A percentile compares a stretch with the other conserved stretches of the same genome.
Evolutionary conservation across 2,329 filamentous ascomycete genomes (phyloP).

Genomic region (Sporothrix protearum): DNA sequence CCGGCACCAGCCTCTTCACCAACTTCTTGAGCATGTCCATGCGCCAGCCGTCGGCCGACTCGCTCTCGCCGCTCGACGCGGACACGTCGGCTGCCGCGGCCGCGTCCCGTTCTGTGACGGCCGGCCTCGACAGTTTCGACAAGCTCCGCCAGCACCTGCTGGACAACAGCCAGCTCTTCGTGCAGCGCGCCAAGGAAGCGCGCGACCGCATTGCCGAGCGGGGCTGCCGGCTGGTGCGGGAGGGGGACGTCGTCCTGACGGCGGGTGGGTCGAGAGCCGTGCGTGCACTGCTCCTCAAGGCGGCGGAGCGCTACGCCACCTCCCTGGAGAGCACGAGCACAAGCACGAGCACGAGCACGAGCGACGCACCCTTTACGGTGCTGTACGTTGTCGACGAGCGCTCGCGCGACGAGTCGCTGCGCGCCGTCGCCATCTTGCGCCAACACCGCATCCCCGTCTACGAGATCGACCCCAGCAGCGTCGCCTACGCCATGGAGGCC

Average conservation of each 20-base stretch:
- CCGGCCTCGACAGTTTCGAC: constrained; percentile 63
- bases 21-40: constrained; percentile 81
- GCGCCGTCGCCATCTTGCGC: constrained; percentile 68
- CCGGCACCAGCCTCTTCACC: constrained; percentile 93
- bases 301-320: constrained; percentile 55
- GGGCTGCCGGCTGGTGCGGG: constrained; percentile 72
- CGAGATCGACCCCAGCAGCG: constrained; percentile 69
- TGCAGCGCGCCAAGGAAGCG: constrained; percentile 78
- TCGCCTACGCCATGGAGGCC: constrained; percentile 68
- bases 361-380: constrained; percentile 63
- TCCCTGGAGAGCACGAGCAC: no score
- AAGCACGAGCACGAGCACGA: no score
- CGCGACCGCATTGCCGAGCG: constrained; percentile 77
- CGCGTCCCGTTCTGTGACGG: constrained; percentile 24
- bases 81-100: background rate
- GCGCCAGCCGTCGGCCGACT: constrained; percentile 45
- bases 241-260: constrained; percentile 80
- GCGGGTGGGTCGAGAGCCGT: constrained; percentile 87
- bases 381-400: constrained; percentile 68
- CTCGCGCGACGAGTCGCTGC: constrained; percentile 56
- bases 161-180: constrained; percentile 81
- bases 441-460: constrained; percentile 76
- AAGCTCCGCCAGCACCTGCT: constrained; percentile 78
- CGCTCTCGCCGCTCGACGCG: background rate
- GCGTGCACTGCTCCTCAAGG: constrained; percentile 68